Conservation (phyloP, 805 yeast species). For the Kluyveromyces dobzhanskii region DNA sequence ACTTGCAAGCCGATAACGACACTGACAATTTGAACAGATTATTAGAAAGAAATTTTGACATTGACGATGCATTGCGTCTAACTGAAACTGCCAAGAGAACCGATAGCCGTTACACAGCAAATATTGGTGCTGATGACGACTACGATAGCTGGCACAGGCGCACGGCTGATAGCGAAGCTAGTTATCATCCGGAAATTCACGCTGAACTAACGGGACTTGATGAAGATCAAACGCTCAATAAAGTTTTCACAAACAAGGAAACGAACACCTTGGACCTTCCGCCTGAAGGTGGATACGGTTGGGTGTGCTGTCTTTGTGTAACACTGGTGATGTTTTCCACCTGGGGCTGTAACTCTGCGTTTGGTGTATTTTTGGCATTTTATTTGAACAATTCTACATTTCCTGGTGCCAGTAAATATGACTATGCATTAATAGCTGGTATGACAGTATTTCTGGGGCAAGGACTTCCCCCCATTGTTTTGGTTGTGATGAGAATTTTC, state of each 20-base stretch:
- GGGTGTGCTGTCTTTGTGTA: conserved; percentile 51
- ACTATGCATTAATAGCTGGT: conserved; percentile 64
- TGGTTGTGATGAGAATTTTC: conserved; percentile 38
- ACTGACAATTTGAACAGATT: conserved; percentile 12
- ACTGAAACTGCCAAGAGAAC: conserved; percentile 8
- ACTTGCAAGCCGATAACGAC: conserved; percentile 12
- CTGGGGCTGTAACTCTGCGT: conserved; percentile 68
- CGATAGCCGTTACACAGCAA: background rate
- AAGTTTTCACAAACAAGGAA: conserved; percentile 29
- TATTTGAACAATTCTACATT: conserved; percentile 45
- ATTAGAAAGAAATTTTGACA: conserved; percentile 19
- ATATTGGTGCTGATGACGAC: background rate
- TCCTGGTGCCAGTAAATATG: conserved; percentile 46
- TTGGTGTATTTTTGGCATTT: conserved; percentile 52
- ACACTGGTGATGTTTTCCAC: conserved; percentile 46
- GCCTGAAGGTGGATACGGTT: conserved; percentile 64
- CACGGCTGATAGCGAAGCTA: background rate
- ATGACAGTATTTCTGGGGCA: conserved; percentile 49
- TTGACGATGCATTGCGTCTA: conserved; percentile 26
- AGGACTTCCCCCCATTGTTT: conserved; percentile 48
- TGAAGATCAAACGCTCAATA: conserved; percentile 14
- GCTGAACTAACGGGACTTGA: background rate
- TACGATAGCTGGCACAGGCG: background rate
- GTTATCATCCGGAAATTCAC: no score
- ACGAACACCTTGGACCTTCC: conserved; percentile 32